These are phyloP conservation scores for Gamsiella multidivaricata DNA, from an alignment of 192 early-diverging fungal species.

Conservation along the genomic window DNA sequence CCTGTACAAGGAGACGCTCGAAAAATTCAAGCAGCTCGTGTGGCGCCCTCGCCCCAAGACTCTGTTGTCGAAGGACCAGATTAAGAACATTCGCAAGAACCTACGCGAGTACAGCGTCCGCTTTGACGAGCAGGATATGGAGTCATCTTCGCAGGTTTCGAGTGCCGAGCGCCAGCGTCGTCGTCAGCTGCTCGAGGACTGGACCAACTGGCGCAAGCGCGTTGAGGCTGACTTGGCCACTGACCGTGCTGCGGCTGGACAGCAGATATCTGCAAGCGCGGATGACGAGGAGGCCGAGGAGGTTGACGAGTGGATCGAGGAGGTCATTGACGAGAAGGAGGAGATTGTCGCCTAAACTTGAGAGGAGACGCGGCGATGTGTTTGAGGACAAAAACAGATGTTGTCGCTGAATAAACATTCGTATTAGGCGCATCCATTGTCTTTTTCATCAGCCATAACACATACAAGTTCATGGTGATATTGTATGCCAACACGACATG, in stretches of 20 bases:
- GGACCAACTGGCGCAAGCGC: conserved; percentile 83
- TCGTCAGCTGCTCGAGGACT: conserved; percentile 81
- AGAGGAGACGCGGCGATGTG: too few relatives aligned
- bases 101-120: conserved; percentile 86
- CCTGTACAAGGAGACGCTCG: conserved; percentile 77
- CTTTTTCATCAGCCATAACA: too few relatives aligned
- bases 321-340: conserved; percentile 83
- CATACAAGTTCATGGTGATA: too few relatives aligned
- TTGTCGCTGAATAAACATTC: too few relatives aligned
- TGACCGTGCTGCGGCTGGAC: conserved; percentile 67
- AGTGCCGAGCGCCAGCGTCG: conserved; percentile 82
- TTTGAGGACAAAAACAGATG: too few relatives aligned
- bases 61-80: conserved; percentile 80
- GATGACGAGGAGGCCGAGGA: conserved; percentile 77
- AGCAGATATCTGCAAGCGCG: conserved; percentile 57
- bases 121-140: conserved; percentile 93
- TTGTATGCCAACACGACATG: too few relatives aligned
- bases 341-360: conserved; percentile 72
- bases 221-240: conserved; percentile 69
- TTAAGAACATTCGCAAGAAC: conserved; percentile 90
- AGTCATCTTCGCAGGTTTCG: conserved; percentile 73
- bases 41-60: conserved; percentile 95
- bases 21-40: conserved; percentile 91
- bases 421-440: too few relatives aligned
- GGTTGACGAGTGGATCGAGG: conserved; percentile 89